Conservation (phyloP, 148 eudicot genomes). For the Camellia japonica region DNA sequence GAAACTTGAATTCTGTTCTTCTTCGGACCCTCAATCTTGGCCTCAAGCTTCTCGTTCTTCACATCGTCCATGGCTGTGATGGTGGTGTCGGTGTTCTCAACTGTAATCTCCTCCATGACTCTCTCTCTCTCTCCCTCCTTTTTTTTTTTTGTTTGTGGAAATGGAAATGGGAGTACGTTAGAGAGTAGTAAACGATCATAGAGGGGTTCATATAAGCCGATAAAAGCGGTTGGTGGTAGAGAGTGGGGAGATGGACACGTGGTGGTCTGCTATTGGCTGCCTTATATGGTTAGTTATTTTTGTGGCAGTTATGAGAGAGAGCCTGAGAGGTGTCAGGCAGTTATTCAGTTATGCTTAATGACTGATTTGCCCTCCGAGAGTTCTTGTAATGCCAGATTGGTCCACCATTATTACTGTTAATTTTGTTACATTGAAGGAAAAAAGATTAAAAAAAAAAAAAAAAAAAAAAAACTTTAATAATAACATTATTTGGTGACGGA, state of each 20-base stretch:
- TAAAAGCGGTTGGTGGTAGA: not conserved
- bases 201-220: constrained; percentile 3
- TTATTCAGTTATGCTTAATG: not conserved
- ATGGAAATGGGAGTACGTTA: not conserved
- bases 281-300: not conserved
- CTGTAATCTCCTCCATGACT: constrained; percentile 10
- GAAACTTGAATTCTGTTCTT: constrained; percentile 52
- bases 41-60: not conserved
- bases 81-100: constrained; percentile 8
- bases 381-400: not conserved
- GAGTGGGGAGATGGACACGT: constrained; percentile 6
- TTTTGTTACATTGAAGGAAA: not conserved
- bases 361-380: not conserved
- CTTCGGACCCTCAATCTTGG: constrained; percentile 18
- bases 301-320: constrained; percentile 5
- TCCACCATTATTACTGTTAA: not conserved
- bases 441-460: not conserved
- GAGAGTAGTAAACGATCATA: not conserved
- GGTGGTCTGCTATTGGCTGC: not conserved
- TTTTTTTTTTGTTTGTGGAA: not conserved
- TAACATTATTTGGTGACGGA: too few species aligned
- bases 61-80: not conserved
- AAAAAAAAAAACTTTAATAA: not conserved
- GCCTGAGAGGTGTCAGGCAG: not conserved
- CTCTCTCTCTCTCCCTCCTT: constrained; percentile 13